Conservation (phyloP, 1,139 yeast genomes). For the Saccharomyces hybrid region DNA sequence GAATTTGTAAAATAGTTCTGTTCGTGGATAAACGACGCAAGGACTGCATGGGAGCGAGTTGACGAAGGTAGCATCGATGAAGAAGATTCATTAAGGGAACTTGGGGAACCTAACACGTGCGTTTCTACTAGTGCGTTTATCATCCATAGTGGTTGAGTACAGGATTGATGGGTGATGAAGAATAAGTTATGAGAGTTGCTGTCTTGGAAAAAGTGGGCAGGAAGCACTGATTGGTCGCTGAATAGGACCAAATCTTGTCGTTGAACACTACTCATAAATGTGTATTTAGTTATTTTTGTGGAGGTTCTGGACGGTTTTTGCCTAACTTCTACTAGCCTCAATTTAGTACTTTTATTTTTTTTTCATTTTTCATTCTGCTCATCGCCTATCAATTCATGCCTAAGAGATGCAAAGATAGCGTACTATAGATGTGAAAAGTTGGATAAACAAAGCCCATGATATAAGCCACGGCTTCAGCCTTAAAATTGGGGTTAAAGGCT, state of each 20-base stretch:
- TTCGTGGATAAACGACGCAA: conserved; percentile 29
- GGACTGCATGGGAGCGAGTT: conserved; percentile 8
- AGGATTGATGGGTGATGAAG: conserved; percentile 18
- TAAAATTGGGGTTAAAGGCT: not conserved
- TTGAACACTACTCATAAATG: conserved; percentile 29
- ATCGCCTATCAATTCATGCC: not conserved
- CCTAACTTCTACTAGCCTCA: no score
- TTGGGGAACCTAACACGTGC: conserved; percentile 23
- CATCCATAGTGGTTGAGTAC: conserved; percentile 66
- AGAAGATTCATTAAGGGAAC: conserved; percentile 18
- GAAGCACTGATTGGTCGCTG: conserved; percentile 45
- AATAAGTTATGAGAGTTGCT: conserved; percentile 31
- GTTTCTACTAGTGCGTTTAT: conserved; percentile 36
- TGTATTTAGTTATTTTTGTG: not conserved
- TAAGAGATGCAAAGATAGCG: not conserved
- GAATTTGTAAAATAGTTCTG: conserved; percentile 14
- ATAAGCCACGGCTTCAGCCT: not conserved
- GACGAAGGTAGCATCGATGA: not conserved
- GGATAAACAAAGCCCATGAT: not conserved
- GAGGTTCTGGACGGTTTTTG: not conserved
- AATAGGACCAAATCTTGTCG: conserved; percentile 55
- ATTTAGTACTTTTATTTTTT: not conserved
- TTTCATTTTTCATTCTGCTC: not conserved
- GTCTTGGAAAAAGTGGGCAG: conserved; percentile 24
- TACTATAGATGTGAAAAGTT: not conserved